Conservation (phyloP, 2,329 filamentous ascomycete genomes). For the Nemania diffusa region DNA sequence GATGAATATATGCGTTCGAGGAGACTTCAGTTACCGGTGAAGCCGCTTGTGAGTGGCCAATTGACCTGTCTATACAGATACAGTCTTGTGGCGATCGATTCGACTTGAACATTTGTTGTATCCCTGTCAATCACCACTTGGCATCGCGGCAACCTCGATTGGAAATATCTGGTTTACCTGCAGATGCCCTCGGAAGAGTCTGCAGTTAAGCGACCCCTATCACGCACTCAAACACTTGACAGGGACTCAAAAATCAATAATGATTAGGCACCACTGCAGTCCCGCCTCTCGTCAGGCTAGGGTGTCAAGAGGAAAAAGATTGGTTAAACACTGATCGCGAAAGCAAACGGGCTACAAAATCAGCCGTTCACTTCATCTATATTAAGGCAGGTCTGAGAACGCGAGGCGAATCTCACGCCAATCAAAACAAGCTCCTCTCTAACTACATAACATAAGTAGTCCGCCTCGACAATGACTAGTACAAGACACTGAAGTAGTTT, state of each 20-base stretch:
- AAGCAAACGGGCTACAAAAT: neutral
- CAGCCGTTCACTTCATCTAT: neutral
- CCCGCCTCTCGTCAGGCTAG: neutral
- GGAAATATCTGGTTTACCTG: conserved; percentile 22
- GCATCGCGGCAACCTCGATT: conserved; percentile 13
- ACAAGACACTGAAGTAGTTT: neutral
- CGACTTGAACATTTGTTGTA: neutral
- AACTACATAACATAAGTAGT: neutral
- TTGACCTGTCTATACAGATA: neutral
- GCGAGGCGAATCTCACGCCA: neutral
- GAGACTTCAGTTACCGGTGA: neutral
- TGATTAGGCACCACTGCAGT: neutral
- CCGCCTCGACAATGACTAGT: neutral
- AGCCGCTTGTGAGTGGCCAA: neutral
- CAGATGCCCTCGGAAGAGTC: conserved; percentile 30
- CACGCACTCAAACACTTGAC: conserved; percentile 9
- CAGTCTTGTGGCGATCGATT: neutral
- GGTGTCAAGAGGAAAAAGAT: neutral
- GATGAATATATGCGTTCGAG: too few species aligned
- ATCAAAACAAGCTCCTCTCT: neutral
- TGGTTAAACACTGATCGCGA: neutral
- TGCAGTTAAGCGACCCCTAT: conserved; percentile 24
- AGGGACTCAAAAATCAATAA: neutral
- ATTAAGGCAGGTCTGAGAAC: neutral
- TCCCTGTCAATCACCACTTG: neutral